Conservation (phyloP, 176 grass and related monocot genomes). For the Puya raimondii region DNA sequence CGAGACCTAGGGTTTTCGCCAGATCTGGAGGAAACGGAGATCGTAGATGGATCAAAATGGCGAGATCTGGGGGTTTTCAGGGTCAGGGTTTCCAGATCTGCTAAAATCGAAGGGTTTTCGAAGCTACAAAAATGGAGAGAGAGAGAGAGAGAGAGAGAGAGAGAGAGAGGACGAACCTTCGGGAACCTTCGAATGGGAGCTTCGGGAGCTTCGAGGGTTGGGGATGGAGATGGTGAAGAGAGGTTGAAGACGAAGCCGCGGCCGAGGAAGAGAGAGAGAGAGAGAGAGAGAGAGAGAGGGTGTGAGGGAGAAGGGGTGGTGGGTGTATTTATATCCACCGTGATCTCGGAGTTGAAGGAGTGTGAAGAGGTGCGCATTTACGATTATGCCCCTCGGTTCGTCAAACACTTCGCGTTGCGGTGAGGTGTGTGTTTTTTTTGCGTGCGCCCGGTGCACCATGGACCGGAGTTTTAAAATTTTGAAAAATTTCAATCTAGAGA, state of each 20-base stretch:
- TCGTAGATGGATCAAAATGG: background rate
- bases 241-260: background rate
- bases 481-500: no score
- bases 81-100: background rate
- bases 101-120: background rate
- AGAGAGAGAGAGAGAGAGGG: background rate
- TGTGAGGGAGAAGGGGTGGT: background rate
- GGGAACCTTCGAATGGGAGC: background rate
- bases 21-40: constrained; percentile 13
- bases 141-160: background rate
- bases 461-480: no score
- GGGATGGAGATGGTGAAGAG: background rate
- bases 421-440: no score
- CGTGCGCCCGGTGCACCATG: no score
- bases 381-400: no score
- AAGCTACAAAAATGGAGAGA: background rate
- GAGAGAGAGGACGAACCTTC: background rate
- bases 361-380: no score
- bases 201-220: background rate
- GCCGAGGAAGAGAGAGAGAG: background rate
- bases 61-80: background rate
- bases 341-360: no score
- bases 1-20: background rate
- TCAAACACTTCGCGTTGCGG: no score
- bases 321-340: background rate